Percentiles rank a stretch among this genome's conserved stretches.
These are phyloP conservation scores for Juglanconis sp. DNA, from an alignment of 2,329 filamentous ascomycete genomes.

Conservation along the genomic window DNA sequence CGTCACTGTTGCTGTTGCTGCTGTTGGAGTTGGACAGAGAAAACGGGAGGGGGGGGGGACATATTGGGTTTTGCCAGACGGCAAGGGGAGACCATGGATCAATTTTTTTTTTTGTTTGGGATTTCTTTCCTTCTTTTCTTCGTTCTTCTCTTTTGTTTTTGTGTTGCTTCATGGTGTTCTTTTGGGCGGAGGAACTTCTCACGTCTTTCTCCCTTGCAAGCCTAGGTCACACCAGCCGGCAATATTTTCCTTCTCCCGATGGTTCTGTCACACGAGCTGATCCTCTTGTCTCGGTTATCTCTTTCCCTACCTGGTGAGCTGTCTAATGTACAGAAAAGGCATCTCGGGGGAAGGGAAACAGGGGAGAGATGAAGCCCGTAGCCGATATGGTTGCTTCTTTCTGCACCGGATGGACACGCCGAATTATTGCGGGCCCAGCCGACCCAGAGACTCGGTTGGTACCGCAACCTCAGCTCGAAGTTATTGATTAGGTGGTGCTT, in stretches of 20 bases:
- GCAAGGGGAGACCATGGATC: constrained; percentile 6
- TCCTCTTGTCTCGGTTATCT: no score
- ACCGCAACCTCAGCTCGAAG: not conserved
- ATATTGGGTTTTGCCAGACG: constrained; percentile 10
- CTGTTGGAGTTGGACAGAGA: constrained; percentile 4
- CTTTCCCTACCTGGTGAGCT: no score
- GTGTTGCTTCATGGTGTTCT: not conserved
- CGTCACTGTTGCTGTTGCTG: not conserved
- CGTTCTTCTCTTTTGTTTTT: not conserved
- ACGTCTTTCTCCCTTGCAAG: no score
- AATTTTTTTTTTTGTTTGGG: not conserved
- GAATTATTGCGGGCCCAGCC: not conserved
- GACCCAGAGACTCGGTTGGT: not conserved
- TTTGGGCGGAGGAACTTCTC: not conserved
- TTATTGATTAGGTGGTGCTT: not conserved
- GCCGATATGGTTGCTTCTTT: not conserved
- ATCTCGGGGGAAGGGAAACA: not conserved
- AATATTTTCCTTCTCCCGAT: not conserved
- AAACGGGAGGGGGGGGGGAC: not conserved
- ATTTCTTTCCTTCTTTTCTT: not conserved
- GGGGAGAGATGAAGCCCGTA: not conserved
- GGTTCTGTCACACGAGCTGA: not conserved
- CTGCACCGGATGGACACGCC: not conserved
- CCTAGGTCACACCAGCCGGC: no score
- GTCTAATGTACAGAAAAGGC: not conserved